These are phyloP conservation scores for Ceratopteris richardii DNA, from an alignment of 75 land plant genomes.

Conservation along the genomic window DNA sequence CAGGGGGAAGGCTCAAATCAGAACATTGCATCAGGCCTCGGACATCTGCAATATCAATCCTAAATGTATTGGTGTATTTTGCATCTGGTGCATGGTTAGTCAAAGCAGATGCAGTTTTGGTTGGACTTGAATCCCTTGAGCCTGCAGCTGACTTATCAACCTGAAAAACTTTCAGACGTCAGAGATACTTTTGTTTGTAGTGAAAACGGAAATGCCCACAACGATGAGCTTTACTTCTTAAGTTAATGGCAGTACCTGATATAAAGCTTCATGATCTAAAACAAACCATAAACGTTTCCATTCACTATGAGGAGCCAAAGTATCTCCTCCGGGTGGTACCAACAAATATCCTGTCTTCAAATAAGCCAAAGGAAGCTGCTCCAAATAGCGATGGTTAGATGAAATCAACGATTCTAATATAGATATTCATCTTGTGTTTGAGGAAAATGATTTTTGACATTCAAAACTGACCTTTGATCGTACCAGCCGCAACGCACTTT, in stretches of 20 bases:
- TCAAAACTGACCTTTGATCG: constrained; percentile 62
- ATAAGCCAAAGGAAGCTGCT: constrained; percentile 87
- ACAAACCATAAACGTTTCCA: constrained; percentile 83
- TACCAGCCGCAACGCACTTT: constrained; percentile 87
- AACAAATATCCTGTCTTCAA: constrained; percentile 80
- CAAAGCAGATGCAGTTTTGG: constrained; percentile 18
- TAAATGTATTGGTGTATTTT: constrained; percentile 30
- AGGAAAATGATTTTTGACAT: too few relatives aligned
- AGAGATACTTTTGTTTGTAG: neutral
- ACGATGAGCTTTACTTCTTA: neutral
- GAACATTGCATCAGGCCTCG: constrained; percentile 70
- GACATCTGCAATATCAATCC: constrained; percentile 69
- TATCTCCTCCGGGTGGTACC: constrained; percentile 69
- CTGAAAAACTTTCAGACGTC: constrained; percentile 40
- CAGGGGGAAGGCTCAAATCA: constrained; percentile 91
- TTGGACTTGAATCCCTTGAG: constrained; percentile 31
- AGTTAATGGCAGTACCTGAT: constrained; percentile 47
- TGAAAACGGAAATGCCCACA: neutral
- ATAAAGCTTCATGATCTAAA: constrained; percentile 87
- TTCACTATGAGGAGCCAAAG: constrained; percentile 82
- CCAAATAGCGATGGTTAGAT: neutral
- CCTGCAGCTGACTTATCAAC: constrained; percentile 38
- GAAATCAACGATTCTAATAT: too few relatives aligned
- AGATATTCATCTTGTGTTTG: too few relatives aligned
- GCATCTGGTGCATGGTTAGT: constrained; percentile 4